phyloP scores from a whole-genome alignment of 495 filamentous ascomycete genomes.

The Trichoderma virens region DNA sequence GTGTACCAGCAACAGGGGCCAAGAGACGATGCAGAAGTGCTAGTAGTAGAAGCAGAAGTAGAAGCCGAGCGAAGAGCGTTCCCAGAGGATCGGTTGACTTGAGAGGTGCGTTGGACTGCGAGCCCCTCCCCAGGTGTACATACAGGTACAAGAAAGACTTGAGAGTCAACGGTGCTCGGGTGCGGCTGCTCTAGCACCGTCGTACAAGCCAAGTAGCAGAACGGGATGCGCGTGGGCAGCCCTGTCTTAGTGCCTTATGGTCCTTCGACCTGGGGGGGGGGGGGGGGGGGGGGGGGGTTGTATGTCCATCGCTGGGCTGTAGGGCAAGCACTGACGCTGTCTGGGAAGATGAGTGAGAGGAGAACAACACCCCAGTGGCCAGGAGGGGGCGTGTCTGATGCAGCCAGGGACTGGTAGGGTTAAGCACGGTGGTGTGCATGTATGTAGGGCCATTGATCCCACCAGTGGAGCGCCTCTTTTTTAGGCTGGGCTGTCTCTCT shows the following conservation, averaged over 20 bases:
- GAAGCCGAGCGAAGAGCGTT: conserved; percentile 1
- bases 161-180: background rate
- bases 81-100: conserved; percentile 9
- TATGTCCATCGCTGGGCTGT: background rate
- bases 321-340: conserved; percentile 3
- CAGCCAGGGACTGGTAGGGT: background rate
- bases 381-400: background rate
- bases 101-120: background rate
- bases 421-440: conserved; percentile 5
- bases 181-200: conserved; percentile 8
- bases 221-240: conserved; percentile 9
- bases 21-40: background rate
- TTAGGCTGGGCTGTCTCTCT: background rate
- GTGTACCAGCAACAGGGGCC: background rate
- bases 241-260: conserved; percentile 4
- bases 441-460: conserved; percentile 3
- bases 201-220: background rate
- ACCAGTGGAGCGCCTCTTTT: conserved; percentile 5
- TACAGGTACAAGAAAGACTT: background rate
- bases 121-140: background rate
- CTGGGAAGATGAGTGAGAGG: background rate
- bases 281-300: background rate
- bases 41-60: background rate
- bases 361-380: background rate
- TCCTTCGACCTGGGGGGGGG: background rate